Base-by-base conservation (phyloP, 257 asterid species). In the Datura wrightii region DNA sequence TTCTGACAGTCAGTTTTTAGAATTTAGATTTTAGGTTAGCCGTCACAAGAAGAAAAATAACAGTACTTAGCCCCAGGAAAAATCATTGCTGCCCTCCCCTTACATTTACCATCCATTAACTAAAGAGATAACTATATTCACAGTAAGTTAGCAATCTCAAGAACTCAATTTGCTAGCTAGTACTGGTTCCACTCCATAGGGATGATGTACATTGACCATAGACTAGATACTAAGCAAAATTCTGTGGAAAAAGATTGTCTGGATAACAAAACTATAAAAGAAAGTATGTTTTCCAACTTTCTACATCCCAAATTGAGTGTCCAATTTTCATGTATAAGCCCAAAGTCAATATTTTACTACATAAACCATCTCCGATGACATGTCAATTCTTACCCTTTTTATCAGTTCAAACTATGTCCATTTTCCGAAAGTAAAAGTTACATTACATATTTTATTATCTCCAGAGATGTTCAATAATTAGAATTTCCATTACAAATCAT, bases 81-180 rank as follows among this genome's bases (percentile, higher is more conserved):
- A 4, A 72, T 44, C 18, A 19, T 72, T 44, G 80, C 19, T 41
- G 48, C 37, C 52, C 16, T 70, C 58, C 41, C 58, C 80, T 10
- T 72, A 50, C 55, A 72, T 10, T 44, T 5, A n/a, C 58, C 39
- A 72, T 44, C 6, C 56, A n/a, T 69, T 71, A 71, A 50, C 39
- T 44, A 46, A 72, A 72, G 80, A 72, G 80, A 48, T 2, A 37
- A 46, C 39, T 44, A 46, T 48, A 72, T 72, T 19, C 80, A 46
- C 41, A 46, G 79, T 44, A 71, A 42, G 56, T 71, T n/a, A 42
- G 80, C 58, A 11, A 11, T 72, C 80, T 44, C 58, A 10, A n/a
- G 10, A 46, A 72, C 58, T 5, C 80, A 72, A 46, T 44, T n/a
- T 46, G 80, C 41, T 10, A 72, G 58, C 11, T 19, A 70, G 54